Evolutionary conservation across 1,139 yeast genomes (phyloP), one percentile per base, ranked within the genome.

Genomic region (Pichia sp.): DNA sequence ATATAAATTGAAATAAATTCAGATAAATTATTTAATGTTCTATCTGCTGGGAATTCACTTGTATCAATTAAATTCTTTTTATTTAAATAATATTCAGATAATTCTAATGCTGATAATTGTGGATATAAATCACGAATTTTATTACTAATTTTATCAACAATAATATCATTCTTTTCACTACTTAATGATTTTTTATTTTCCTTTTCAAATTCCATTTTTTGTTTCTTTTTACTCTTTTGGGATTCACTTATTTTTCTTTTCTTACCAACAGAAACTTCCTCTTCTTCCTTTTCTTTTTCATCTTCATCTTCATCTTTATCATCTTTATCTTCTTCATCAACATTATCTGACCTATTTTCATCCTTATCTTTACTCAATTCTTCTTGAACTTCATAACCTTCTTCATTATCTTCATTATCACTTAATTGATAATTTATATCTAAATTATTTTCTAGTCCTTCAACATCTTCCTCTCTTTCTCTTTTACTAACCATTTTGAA

Each of bases 391-490:
- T 56, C 54, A 10, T 62, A 67, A 20, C 46, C 49, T 22, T 50
- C 50, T 11, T 39, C 66, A 36, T 56, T 53, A 7, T 50, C 50
- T 11, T 39, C 66, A 36, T 56, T 53, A 7, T 63, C 69, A 30
- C 57, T 65, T 20, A 55, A 63, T 11, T 60, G 63, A 23, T 58
- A 57, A 11, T 47, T 55, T n/a, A 59, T 61, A 23, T 71, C 81
- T 38, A 82, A 69, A 2, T 85, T 87, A 59, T 82, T 90, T 43
- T 81, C 85, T 40, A 82, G 66, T 49, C 80, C 87, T 57, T 83
- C 90, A 8, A 44, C 42, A 34, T 47, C 47, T 20, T 33, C 41
- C 7, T 29, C 36, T 24, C 36, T 33, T 24, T 24, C 11, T n/a
- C 28, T 33, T n/a, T 33, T 33, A 24, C 7, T 11, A 24, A n/a